Conservation (phyloP, 2,329 filamentous ascomycete species). For the Neonectria coccinea region DNA sequence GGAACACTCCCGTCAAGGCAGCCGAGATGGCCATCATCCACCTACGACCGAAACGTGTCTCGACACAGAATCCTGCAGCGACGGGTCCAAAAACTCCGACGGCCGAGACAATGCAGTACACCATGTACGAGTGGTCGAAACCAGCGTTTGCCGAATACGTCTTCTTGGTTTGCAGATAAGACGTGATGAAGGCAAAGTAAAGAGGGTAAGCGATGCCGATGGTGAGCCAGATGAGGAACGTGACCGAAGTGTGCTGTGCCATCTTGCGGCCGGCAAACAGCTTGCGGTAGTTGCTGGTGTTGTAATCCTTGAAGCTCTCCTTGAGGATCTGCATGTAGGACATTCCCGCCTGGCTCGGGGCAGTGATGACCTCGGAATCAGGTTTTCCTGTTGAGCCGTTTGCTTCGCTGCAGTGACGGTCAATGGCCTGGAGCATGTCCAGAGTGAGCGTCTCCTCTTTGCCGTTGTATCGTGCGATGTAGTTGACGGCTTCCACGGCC, state of each 20-base stretch:
- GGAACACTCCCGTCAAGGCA: slow-evolving; percentile 55
- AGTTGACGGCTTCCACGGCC: slow-evolving; percentile 59
- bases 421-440: slow-evolving; percentile 35
- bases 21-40: slow-evolving; percentile 59
- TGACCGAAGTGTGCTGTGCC: slow-evolving; percentile 51
- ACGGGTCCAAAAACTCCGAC: slow-evolving; percentile 55
- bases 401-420: slow-evolving; percentile 11
- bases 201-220: slow-evolving; percentile 61
- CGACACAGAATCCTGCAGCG: slow-evolving; percentile 55
- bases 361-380: neutral
- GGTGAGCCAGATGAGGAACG: slow-evolving; percentile 57
- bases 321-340: slow-evolving; percentile 35
- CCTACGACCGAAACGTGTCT: slow-evolving; percentile 55
- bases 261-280: slow-evolving; percentile 50
- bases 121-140: slow-evolving; percentile 49
- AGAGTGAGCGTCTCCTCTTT: slow-evolving; percentile 32
- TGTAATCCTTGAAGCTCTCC: slow-evolving; percentile 46
- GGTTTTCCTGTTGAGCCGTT: neutral
- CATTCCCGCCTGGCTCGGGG: slow-evolving; percentile 5
- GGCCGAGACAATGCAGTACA: slow-evolving; percentile 53
- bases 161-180: slow-evolving; percentile 56
- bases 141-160: slow-evolving; percentile 43
- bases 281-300: slow-evolving; percentile 45
- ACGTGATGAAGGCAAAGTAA: slow-evolving; percentile 60
- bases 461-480: slow-evolving; percentile 53